Base-by-base conservation (phyloP, 2,329 filamentous ascomycete species). In the Gremmenia infestans region DNA sequence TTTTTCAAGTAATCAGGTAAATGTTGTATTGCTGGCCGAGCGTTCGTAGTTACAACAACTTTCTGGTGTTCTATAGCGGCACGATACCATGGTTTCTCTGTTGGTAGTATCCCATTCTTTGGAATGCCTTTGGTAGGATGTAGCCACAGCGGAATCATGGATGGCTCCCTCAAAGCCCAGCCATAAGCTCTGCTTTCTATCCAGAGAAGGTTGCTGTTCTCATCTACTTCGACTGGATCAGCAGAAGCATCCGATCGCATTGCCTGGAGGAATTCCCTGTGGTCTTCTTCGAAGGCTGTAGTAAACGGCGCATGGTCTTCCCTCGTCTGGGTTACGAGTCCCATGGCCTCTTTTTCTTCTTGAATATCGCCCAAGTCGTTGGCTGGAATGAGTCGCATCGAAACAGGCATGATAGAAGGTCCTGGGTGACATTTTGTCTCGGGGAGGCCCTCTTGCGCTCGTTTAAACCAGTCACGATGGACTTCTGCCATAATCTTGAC, bases 131-230 rank as follows among this genome's bases (percentile, higher is more conserved):
- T 48, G 15, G 50, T 63, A 3, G 59, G 57, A 57, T 68, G 57
- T 56, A 64, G 63, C 66, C 65, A 68, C 25, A 52, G 54, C 14
- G 63, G 63, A 54, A 68, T 66, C 49, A 65, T 17, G 9, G 57
- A 51, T 4, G 67, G 65, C 4, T 63, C 55, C 48, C 55, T 53
- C 14, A 64, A 48, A 2, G 67, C 59, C 58, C 58, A 60, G 9
- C 36, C 19, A 39, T 67, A 68, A 14, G 65, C 65, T 42, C 57
- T 55, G 35, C 42, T 54, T 47, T 68, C 67, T 8, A 61, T 48
- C 14, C 23, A 57, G 2, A 62, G 25, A 7, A 68, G 56, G 55
- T 65, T 67, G 1, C 40, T 58, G 22, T 51, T 47, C 11, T 56
- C 37, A 37, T 67, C 56, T 12, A 63, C 36, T 40, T 55, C 39